These are phyloP conservation scores for Pseudocercospora fijiensis DNA, from an alignment of 2,329 filamentous ascomycete genomes.

Conservation along the genomic window DNA sequence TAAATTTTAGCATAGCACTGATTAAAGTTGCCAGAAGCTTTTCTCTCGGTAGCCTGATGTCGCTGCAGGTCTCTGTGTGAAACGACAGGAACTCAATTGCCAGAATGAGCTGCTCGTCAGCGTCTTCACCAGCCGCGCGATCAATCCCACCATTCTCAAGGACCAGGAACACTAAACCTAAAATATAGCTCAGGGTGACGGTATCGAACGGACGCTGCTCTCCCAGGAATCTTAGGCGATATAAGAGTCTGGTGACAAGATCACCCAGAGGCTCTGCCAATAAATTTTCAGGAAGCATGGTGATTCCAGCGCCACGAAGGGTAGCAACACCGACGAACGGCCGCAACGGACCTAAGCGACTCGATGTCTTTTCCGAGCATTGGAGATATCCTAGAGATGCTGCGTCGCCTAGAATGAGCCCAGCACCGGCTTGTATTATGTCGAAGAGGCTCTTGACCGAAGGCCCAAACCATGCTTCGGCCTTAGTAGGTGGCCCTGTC, in stretches of 20 bases:
- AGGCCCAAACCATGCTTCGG: conserved; percentile 81
- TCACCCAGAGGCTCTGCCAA: conserved; percentile 75
- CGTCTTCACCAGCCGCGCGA: conserved; percentile 65
- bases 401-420: conserved; percentile 75
- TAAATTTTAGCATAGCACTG: conserved; percentile 80
- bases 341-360: conserved; percentile 71
- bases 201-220: conserved; percentile 93
- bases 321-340: conserved; percentile 86
- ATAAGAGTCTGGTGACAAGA: conserved; percentile 83
- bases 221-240: conserved; percentile 82
- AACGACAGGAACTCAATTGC: conserved; percentile 85
- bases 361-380: conserved; percentile 72
- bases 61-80: conserved; percentile 77
- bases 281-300: conserved; percentile 68
- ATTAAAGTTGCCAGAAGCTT: conserved; percentile 72
- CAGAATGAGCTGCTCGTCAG: conserved; percentile 84
- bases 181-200: conserved; percentile 80
- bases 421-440: conserved; percentile 75
- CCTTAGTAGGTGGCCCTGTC: conserved; percentile 83
- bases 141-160: conserved; percentile 78
- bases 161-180: conserved; percentile 78
- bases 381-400: conserved; percentile 76
- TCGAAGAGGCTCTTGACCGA: conserved; percentile 72
- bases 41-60: conserved; percentile 71
- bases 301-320: conserved; percentile 72